Evolutionary conservation across 106 monocot species (phyloP), one percentile per base, ranked within the genome.

Genomic region (Allium cepa): DNA sequence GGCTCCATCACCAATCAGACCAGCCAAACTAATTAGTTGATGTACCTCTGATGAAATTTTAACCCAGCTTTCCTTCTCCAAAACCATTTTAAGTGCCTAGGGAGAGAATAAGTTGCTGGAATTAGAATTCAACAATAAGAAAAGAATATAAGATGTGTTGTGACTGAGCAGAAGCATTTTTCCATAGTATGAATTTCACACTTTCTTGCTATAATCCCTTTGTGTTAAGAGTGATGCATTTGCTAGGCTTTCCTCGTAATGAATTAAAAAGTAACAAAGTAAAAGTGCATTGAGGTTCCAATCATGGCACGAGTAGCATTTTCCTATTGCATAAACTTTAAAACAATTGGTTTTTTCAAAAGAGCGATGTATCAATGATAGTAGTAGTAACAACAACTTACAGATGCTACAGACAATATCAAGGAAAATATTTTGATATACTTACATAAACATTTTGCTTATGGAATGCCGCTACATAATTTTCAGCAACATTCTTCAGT

Each of bases 1-100:
- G 77, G 96, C 96, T 65, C 96, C 96, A 77, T 97, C 96, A 82
- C 96, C 96, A 73, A 77, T 78, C 59, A 97, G 96, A 10, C 96
- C 96, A 49, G 96, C 92, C 59, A 97, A 79, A 83, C 79, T 92
- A 72, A 97, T 81, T 52, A 82, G 71, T 75, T 87, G 85, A 56
- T 79, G 57, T 46, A 80, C 62, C n/a, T 92, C 92, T 17, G 78
- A 67, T 47, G 92, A 69, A 66, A 97, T 81, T 75, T 89, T 88
- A 47, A 66, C 73, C 96, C 96, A 97, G 62, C 75, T 82, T 72
- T 97, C 96, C 75, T 84, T 97, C 77, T 97, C 96, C 70, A 97
- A 64, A 47, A 97, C 88, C 92, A 97, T 88, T 78, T 86, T 88
- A 63, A 97, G 86, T 67, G 92, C 88, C 96, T 97, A 86, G 49